phyloP scores from a whole-genome alignment of 2,329 filamentous ascomycete genomes.

The Graphiopsis chlorocephala region DNA sequence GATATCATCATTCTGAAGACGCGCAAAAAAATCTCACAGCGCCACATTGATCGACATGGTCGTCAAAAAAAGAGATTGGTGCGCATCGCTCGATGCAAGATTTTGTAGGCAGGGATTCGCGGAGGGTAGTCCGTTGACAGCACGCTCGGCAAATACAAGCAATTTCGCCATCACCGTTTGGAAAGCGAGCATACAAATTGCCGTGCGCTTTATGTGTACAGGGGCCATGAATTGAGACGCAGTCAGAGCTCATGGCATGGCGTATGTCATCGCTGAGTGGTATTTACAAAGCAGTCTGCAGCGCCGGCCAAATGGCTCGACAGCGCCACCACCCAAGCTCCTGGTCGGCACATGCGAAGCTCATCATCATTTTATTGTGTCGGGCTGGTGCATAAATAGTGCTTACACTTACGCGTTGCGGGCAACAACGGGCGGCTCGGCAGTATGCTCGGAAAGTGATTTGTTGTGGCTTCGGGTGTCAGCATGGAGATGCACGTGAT shows the following conservation, averaged over 20 bases:
- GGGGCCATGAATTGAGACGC: neutral
- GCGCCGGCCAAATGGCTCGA: neutral
- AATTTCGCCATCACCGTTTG: neutral
- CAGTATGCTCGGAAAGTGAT: neutral
- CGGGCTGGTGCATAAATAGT: neutral
- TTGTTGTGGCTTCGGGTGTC: neutral
- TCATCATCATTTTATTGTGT: neutral
- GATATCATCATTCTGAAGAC: neutral
- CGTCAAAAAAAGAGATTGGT: neutral
- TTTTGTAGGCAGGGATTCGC: neutral
- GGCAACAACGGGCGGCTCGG: conserved; percentile 8
- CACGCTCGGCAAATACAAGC: neutral
- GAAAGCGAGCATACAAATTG: neutral
- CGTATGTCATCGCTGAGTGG: neutral
- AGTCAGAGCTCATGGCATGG: neutral
- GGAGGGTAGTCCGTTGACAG: conserved; percentile 2
- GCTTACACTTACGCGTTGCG: conserved; percentile 1
- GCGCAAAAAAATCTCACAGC: neutral
- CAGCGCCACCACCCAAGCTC: neutral
- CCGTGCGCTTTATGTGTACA: neutral
- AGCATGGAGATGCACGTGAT: neutral
- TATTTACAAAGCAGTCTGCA: neutral
- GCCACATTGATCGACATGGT: neutral
- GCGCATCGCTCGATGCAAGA: conserved; percentile 3
- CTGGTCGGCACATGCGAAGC: neutral